phyloP scores from a whole-genome alignment of 176 grass and related monocot species.

The Eragrostis nindensis region DNA sequence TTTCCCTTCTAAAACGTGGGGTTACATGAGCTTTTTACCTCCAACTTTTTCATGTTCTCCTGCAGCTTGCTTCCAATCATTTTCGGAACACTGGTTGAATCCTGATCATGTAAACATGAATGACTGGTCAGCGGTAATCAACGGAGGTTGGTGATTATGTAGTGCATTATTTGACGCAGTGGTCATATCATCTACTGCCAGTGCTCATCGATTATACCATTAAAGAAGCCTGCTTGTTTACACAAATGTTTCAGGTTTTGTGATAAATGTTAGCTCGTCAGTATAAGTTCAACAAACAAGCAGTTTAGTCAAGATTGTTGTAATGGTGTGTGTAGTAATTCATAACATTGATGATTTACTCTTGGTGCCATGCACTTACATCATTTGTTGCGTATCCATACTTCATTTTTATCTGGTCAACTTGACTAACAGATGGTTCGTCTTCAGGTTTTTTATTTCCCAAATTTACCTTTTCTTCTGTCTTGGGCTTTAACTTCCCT shows the following conservation, averaged over 20 bases:
- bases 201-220: neutral
- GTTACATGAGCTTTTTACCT: no score
- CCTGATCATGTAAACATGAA: slow-evolving; percentile 56
- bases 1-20: no score
- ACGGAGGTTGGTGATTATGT: neutral
- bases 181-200: neutral
- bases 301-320: neutral
- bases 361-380: slow-evolving; percentile 53
- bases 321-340: neutral
- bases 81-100: slow-evolving; percentile 68
- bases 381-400: slow-evolving; percentile 82
- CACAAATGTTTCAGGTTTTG: neutral
- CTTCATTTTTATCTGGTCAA: slow-evolving; percentile 95
- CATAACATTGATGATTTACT: slow-evolving; percentile 16
- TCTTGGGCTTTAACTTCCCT: slow-evolving; percentile 85
- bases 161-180: neutral
- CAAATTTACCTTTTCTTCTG: slow-evolving; percentile 64
- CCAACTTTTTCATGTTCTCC: slow-evolving; percentile 85
- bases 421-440: slow-evolving; percentile 51
- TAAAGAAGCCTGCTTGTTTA: neutral
- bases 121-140: neutral
- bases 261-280: neutral
- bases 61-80: slow-evolving; percentile 79
- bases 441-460: slow-evolving; percentile 59
- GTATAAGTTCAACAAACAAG: neutral